Base-by-base conservation (phyloP, 148 eudicot species). In the Rhododendron simsii region DNA sequence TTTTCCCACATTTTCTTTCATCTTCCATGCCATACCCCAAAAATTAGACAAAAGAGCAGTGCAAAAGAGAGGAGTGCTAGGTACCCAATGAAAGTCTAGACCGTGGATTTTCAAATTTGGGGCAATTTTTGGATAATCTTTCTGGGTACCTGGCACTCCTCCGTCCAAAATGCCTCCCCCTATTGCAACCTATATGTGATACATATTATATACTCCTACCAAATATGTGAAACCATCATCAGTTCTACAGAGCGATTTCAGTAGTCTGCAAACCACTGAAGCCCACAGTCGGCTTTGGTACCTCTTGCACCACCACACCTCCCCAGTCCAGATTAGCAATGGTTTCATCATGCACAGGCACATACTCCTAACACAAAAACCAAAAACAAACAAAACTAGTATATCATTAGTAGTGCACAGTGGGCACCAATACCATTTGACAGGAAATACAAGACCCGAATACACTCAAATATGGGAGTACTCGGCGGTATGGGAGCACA, bases 311-410 rank as follows among this genome's bases (percentile, higher is more conserved):
- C 2, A 33, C 20, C 76, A 30, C 76, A 4, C 2, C 45, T 41
- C 45, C 16, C 98, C 98, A 94, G 86, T 85, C 86, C 41, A 92
- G 83, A 88, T 92, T 92, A 63, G 88, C 90, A 35, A 94, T 86
- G 44, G 86, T 91, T 88, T 93, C 95, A 78, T 89, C 91, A 76
- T 91, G 91, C 90, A 93, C 95, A 48, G 96, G 92, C 91, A 88
- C 92, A 85, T 93, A 95, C 55, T 94, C 94, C 98, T 95, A 67
- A 23, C 21, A 78, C 21, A 78, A 37, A 28, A 5, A 2, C 30
- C 37, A 39, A 20, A 23, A 51, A 45, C 15, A 23, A 51, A 67
- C 15, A 35, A 37, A 12, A 82, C 73, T 20, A 1, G 3, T 55
- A 15, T 3, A 15, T 53, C 57, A 53, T 53, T 53, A 53, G 16